Evolutionary conservation across 768 basidiomycete genomes (phyloP), one percentile per base, ranked within the genome.

Genomic region (Auricularia sp.): DNA sequence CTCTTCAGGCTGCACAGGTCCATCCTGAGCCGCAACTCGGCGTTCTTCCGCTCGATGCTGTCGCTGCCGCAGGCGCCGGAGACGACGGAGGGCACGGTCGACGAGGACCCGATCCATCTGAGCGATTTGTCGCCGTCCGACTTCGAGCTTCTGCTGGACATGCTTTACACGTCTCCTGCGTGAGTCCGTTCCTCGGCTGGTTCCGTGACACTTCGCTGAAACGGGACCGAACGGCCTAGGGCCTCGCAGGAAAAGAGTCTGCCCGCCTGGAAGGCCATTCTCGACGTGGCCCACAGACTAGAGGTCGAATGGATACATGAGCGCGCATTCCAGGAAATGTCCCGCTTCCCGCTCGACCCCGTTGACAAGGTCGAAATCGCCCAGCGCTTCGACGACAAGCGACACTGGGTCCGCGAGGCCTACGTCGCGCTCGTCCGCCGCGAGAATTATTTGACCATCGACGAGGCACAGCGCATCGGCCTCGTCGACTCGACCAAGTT

Each of bases 1-100:
- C 76, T 89, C 34, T 92, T 90, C 75, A 82, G 84, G 47, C 88
- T 91, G 0, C 89, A 91, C 72, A 85, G 84, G 69, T 90, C 88
- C 10, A 78, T 86, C 67, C 79, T 90, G 4, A 80, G 85, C 47
- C 82, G 88, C 13, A 88, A 87, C 71, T 89, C 87, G 1, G 72
- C 78, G 16, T 83, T 86, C 70, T 91, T 91, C 69, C 79, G 81
- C 37, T 86, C 89, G 71, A 79, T 91, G 79, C 87, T 90, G 71
- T 80, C 85, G 5, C 75, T 90, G 2, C 86, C 88, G 11, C 87
- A 87, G 66, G 56, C 16, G 11, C 24, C 24, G 34, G 56, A 59
- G 14, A 34, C 29, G 29, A 59, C 29, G 56, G 56, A 59, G 24
- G 56, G 56, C 29, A 59, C 56, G 14, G 13, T 35, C 56, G 56